phyloP scores from a whole-genome alignment of 1,139 yeast genomes.

The Candida albicans region DNA sequence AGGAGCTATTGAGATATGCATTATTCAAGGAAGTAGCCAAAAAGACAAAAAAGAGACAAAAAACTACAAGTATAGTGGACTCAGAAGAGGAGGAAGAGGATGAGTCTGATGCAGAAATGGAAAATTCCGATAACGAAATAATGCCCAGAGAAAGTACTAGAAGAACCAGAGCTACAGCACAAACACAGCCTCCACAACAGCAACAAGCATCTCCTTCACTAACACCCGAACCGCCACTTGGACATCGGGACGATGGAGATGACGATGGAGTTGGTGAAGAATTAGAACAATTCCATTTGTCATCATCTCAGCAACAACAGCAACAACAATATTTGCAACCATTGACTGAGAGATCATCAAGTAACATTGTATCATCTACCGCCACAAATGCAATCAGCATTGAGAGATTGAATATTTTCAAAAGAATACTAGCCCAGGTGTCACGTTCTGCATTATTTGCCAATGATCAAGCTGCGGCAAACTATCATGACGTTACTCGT shows the following conservation, averaged over 20 bases:
- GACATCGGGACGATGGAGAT: constrained; percentile 14
- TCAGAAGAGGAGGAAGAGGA: constrained; percentile 20
- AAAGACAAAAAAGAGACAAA: constrained; percentile 37
- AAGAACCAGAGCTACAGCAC: constrained; percentile 18
- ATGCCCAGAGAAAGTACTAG: constrained; percentile 20
- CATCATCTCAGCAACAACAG: constrained; percentile 9
- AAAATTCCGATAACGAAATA: constrained; percentile 23
- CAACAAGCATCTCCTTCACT: constrained; percentile 15
- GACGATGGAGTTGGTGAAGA: constrained; percentile 25
- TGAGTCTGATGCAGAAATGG: constrained; percentile 27
- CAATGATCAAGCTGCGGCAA: constrained; percentile 44
- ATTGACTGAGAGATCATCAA: constrained; percentile 26
- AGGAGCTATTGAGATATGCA: constrained; percentile 80
- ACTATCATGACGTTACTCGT: constrained; percentile 42
- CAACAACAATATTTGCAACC: constrained; percentile 18
- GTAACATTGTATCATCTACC: constrained; percentile 13
- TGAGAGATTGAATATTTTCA: constrained; percentile 49
- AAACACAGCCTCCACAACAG: constrained; percentile 12
- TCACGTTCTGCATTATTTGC: constrained; percentile 49
- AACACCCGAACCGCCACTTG: constrained; percentile 11
- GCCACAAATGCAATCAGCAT: constrained; percentile 36
- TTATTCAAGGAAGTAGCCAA: constrained; percentile 72
- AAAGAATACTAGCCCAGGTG: constrained; percentile 46
- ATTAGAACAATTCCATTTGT: constrained; percentile 24
- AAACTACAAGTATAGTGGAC: constrained; percentile 20